These are phyloP conservation scores for Exophiala calicioides DNA, from an alignment of 2,329 filamentous ascomycete species.

Conservation along the genomic window DNA sequence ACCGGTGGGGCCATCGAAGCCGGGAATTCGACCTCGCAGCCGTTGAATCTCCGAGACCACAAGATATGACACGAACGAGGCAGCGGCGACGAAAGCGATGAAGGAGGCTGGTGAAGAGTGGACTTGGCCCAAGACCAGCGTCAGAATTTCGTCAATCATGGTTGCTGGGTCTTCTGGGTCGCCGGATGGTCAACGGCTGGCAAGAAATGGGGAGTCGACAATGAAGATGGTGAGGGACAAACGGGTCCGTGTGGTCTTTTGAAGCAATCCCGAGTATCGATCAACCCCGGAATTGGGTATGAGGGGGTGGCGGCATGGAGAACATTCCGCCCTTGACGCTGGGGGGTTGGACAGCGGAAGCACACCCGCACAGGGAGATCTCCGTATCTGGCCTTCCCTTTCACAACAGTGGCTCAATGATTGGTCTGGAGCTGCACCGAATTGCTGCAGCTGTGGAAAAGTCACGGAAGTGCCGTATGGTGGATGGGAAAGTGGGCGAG, in stretches of 20 bases:
- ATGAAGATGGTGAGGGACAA: neutral
- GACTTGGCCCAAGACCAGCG: conserved; percentile 14
- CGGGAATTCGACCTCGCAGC: conserved; percentile 45
- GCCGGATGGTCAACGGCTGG: neutral
- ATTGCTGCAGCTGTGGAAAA: too few species aligned
- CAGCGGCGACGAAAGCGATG: conserved; percentile 22
- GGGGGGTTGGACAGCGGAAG: neutral
- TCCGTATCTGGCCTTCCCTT: too few species aligned
- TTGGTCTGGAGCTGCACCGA: too few species aligned
- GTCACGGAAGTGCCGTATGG: too few species aligned
- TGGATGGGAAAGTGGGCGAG: too few species aligned
- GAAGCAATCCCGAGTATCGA: too few species aligned
- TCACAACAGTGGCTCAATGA: too few species aligned
- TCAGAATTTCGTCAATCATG: conserved; percentile 28
- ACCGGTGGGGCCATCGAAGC: conserved; percentile 52
- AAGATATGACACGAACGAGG: conserved; percentile 43
- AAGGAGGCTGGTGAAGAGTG: conserved; percentile 19
- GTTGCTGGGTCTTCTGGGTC: neutral
- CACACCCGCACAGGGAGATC: too few species aligned
- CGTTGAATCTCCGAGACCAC: conserved; percentile 54
- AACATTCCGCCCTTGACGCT: conserved; percentile 1
- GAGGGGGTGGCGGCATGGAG: conserved; percentile 3
- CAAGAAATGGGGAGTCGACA: neutral
- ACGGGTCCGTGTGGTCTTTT: too few species aligned
- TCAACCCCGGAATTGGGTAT: conserved; percentile 13